These are phyloP conservation scores for Hypomyces rosellus DNA, from an alignment of 2,329 filamentous ascomycete genomes.

Conservation along the genomic window DNA sequence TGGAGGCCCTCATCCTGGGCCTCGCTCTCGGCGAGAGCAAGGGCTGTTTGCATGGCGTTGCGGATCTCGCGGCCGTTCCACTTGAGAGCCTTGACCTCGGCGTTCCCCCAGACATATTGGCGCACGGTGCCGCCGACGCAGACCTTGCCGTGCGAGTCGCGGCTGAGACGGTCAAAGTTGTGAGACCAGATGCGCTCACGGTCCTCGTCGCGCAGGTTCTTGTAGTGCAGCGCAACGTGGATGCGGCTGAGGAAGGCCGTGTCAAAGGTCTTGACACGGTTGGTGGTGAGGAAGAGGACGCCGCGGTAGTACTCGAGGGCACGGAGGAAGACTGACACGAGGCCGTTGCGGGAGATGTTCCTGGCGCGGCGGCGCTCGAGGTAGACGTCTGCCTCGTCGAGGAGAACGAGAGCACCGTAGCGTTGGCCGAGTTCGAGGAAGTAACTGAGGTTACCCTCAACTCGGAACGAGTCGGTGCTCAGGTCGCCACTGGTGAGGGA, in stretches of 20 bases:
- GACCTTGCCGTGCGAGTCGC: constrained; percentile 33
- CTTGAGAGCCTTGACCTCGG: constrained; percentile 30
- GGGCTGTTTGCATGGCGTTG: constrained; percentile 39
- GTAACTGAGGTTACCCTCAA: constrained; percentile 40
- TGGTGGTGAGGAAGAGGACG: constrained; percentile 45
- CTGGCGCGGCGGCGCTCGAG: constrained; percentile 43
- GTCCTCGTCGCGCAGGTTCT: constrained; percentile 33
- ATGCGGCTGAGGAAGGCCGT: constrained; percentile 43
- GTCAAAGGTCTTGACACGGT: constrained; percentile 42
- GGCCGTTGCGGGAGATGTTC: constrained; percentile 40
- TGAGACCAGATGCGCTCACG: constrained; percentile 40
- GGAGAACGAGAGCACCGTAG: constrained; percentile 46
- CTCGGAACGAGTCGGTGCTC: constrained; percentile 29
- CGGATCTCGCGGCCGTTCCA: constrained; percentile 40
- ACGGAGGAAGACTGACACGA: constrained; percentile 45
- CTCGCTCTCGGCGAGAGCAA: constrained; percentile 38
- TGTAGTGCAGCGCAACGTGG: constrained; percentile 43
- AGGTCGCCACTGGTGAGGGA: constrained; percentile 46
- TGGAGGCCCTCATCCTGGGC: constrained; percentile 29
- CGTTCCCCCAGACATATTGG: constrained; percentile 32
- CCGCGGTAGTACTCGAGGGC: constrained; percentile 46
- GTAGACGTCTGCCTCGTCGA: constrained; percentile 57
- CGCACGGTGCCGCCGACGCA: constrained; percentile 32
- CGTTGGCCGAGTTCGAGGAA: constrained; percentile 43
- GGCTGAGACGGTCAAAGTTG: constrained; percentile 39